phyloP scores from a whole-genome alignment of 768 basidiomycete genomes.

The Mycena vulgaris region DNA sequence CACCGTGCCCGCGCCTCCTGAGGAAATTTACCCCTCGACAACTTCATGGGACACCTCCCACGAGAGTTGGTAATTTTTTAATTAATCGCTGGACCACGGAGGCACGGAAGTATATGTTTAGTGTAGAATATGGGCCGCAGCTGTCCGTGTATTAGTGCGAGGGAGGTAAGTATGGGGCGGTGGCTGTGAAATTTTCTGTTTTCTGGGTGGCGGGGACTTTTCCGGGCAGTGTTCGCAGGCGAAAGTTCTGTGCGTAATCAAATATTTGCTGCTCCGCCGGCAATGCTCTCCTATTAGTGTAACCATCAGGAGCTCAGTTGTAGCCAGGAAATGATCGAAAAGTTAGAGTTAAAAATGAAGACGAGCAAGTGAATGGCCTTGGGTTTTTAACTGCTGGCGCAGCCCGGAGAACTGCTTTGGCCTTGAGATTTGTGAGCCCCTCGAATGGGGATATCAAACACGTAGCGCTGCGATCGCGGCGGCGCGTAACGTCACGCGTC shows the following conservation, averaged over 20 bases:
- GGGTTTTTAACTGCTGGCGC: too few species aligned
- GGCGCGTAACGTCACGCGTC: not conserved
- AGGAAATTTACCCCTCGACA: not conserved
- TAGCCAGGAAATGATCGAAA: not conserved
- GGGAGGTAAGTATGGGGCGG: not conserved
- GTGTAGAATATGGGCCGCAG: not conserved
- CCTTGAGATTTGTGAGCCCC: not conserved
- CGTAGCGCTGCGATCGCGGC: not conserved
- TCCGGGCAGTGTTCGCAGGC: too few species aligned
- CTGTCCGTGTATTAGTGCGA: not conserved
- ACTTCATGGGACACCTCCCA: not conserved
- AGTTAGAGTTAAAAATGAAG: not conserved
- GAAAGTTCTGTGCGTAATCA: too few species aligned
- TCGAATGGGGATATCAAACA: not conserved
- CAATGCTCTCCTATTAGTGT: too few species aligned
- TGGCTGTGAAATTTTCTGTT: not conserved
- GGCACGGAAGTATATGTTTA: not conserved
- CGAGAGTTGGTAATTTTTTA: not conserved
- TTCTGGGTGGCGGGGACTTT: too few species aligned
- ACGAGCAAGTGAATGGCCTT: too few species aligned
- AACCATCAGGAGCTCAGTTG: too few species aligned
- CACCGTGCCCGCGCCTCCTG: not conserved
- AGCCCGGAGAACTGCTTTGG: not conserved
- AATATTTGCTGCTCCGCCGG: too few species aligned
- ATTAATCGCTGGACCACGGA: not conserved